phyloP scores from a whole-genome alignment of 768 basidiomycete genomes.

The Cytidiella melzeri region DNA sequence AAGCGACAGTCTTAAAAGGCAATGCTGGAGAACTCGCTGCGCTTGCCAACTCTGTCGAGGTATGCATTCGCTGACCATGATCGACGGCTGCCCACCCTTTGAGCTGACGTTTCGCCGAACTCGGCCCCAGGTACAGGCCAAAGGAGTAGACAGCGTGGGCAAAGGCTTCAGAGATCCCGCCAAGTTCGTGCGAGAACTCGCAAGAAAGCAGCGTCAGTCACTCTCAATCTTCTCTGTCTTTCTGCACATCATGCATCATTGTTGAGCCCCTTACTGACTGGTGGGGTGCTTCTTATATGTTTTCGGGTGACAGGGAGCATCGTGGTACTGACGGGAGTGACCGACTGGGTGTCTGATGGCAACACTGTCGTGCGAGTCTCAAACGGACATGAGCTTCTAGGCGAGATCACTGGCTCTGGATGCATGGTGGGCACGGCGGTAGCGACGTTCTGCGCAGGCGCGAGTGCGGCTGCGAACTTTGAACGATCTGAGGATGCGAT shows the following conservation, averaged over 20 bases:
- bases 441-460: conserved; percentile 75
- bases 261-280: no score
- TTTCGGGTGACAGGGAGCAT: conserved; percentile 79
- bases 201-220: conserved; percentile 67
- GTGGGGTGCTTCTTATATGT: no score
- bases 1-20: conserved; percentile 89
- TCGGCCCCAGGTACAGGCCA: conserved; percentile 49
- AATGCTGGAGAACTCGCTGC: conserved; percentile 87
- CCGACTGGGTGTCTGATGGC: conserved; percentile 86
- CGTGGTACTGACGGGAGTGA: conserved; percentile 71
- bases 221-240: no score
- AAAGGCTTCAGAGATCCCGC: conserved; percentile 71
- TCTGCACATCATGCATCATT: no score
- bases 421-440: conserved; percentile 78
- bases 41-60: conserved; percentile 71
- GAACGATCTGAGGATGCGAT: conserved; percentile 13
- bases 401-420: conserved; percentile 84
- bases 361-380: conserved; percentile 53
- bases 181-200: conserved; percentile 60
- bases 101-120: not conserved
- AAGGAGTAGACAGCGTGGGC: conserved; percentile 85
- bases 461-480: conserved; percentile 36
- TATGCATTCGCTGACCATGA: conserved; percentile 19
- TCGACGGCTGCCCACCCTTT: not conserved
- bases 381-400: conserved; percentile 73